Evolutionary conservation across 1,284 basidiomycete species (phyloP), one percentile per base, ranked within the genome.

Genomic region (Inonotus obliquus): DNA sequence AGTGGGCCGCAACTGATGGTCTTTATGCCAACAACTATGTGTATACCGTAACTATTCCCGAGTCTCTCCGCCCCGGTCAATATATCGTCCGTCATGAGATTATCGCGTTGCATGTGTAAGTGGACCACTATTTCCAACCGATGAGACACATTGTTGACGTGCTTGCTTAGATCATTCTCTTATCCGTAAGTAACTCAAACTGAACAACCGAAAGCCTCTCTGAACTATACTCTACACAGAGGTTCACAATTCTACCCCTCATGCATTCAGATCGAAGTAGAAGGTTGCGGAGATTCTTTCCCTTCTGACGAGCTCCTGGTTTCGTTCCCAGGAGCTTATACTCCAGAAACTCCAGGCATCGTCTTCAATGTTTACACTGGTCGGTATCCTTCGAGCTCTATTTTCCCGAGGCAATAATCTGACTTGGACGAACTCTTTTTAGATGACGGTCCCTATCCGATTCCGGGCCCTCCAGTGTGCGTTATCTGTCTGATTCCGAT

Each of bases 251-350:
- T 79, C 54, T 83, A 81, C 65, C 81, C 81, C 1, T 76, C 75
- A n/a, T 81, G 80, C 66, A 79, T 82, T 35, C 80, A 83, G 63
- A 68, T 83, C 44, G 62, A 80, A 65, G 79, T 82, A 0, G 81
- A 78, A 4, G 81, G 81, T 5, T 77, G 76, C 9, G 81, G 81
- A 19, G 78, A 71, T 6, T 75, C 76, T 3, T 67, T 79, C 17
- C 81, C 80, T 2, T 78, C 76, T 0, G 74, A 76, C 0, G 55
- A 45, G 2, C 10, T 32, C 27, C 75, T 83, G 32, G 81, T 83
- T 9, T 76, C 81, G 2, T 83, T 83, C 76, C 81, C 81, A 14
- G 74, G 74, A 29, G 81, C 81, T 2, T 83, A 83, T 66, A 79
- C 77, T 7, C 66, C 74, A 1, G 69, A 62, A n/a, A 82, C 79